phyloP scores from a whole-genome alignment of 1,284 basidiomycete species.

The Tilletia indica region DNA sequence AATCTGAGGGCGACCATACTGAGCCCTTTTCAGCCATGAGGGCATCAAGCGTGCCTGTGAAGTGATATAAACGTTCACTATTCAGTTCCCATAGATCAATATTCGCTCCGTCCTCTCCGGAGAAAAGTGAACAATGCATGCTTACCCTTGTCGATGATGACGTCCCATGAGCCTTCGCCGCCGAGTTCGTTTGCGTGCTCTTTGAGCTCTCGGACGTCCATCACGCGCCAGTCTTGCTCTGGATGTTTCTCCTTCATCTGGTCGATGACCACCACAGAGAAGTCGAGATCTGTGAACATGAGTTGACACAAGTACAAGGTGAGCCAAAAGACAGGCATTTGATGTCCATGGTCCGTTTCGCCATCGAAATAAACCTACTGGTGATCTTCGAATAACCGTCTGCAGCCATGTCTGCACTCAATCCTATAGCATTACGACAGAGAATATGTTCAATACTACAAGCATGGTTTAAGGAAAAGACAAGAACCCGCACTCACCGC shows the following conservation, averaged over 20 bases:
- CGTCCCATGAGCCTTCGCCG: conserved; percentile 37
- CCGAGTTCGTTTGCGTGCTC: conserved; percentile 31
- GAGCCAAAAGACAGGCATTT: conserved; percentile 18
- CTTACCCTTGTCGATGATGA: conserved; percentile 48
- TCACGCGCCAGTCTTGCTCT: conserved; percentile 36
- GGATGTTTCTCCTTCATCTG: conserved; percentile 37
- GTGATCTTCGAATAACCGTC: conserved; percentile 42
- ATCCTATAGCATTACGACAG: conserved; percentile 18
- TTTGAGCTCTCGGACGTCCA: conserved; percentile 48
- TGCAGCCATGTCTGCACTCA: conserved; percentile 39
- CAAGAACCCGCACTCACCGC: conserved; percentile 24
- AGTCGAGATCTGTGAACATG: conserved; percentile 34
- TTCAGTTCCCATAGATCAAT: background rate
- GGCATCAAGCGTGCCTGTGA: conserved; percentile 48
- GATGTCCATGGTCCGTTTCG: too few species aligned
- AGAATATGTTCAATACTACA: background rate
- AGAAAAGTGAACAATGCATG: background rate
- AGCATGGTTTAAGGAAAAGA: background rate
- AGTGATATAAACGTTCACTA: too few species aligned
- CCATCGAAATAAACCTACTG: conserved; percentile 23
- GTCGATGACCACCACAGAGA: conserved; percentile 37
- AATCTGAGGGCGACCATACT: conserved; percentile 43
- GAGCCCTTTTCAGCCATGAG: conserved; percentile 49
- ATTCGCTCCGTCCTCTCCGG: background rate
- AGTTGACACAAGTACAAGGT: background rate